phyloP scores from a whole-genome alignment of 2,329 filamentous ascomycete species.

The Aspergillus sp. region DNA sequence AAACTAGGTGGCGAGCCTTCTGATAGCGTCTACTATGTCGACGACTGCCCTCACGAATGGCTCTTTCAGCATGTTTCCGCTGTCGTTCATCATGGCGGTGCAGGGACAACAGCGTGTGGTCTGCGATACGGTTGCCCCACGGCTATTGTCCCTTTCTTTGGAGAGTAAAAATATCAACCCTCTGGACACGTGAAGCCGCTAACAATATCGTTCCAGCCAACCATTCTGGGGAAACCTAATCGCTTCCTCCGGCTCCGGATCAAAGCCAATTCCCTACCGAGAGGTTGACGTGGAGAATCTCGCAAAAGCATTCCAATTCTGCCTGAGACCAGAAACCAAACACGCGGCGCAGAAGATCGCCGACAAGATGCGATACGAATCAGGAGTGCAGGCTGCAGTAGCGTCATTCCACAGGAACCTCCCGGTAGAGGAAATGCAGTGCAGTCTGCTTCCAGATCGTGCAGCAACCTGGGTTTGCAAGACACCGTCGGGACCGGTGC shows the following conservation, averaged over 20 bases:
- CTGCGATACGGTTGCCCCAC: constrained; percentile 58
- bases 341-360: constrained; percentile 43
- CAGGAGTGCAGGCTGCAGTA: constrained; percentile 47
- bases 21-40: constrained; percentile 54
- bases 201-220: constrained; percentile 36
- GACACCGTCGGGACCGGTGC: constrained; percentile 11
- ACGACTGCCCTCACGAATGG: constrained; percentile 63
- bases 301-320: constrained; percentile 51
- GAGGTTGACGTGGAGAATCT: constrained; percentile 51
- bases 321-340: constrained; percentile 44
- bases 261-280: constrained; percentile 53
- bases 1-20: constrained; percentile 45
- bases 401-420: constrained; percentile 50
- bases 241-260: constrained; percentile 54
- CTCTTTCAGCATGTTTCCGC: constrained; percentile 60
- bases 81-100: constrained; percentile 64
- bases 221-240: constrained; percentile 62
- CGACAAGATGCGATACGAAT: constrained; percentile 47
- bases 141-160: constrained; percentile 61
- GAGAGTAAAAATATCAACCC: constrained; percentile 43
- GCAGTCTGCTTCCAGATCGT: constrained; percentile 29
- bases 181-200: neutral
- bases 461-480: constrained; percentile 36
- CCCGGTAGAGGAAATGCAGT: constrained; percentile 31
- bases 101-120: constrained; percentile 62